Percentiles rank a stretch among this genome's conserved stretches.
These are phyloP conservation scores for Russula ochroleuca DNA, from an alignment of 768 basidiomycete genomes.

Conservation along the genomic window DNA sequence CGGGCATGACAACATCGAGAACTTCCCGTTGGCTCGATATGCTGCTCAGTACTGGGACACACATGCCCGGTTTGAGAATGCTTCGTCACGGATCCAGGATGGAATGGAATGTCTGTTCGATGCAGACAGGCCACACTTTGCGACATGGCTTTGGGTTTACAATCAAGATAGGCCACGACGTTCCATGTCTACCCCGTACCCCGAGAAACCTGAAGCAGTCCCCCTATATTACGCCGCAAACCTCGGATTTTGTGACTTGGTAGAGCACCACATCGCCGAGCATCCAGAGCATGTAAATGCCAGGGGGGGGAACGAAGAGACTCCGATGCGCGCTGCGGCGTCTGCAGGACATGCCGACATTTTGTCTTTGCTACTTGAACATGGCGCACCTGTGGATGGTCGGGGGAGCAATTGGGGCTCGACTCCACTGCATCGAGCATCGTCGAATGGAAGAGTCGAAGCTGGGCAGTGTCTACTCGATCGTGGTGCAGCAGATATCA, in stretches of 20 bases:
- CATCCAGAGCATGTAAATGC: neutral
- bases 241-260: neutral
- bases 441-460: neutral
- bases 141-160: neutral
- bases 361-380: neutral
- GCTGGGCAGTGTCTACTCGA: neutral
- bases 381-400: neutral
- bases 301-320: neutral
- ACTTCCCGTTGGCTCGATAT: neutral
- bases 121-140: neutral
- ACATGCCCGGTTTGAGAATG: neutral
- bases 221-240: neutral
- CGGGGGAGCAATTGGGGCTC: too few species aligned
- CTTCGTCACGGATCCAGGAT: neutral
- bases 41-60: neutral
- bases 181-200: too few species aligned
- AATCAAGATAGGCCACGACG: too few species aligned
- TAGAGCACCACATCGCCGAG: neutral
- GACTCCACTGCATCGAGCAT: neutral
- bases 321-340: neutral
- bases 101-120: conserved; percentile 1
- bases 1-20: neutral
- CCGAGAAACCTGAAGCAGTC: neutral
- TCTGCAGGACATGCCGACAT: neutral
- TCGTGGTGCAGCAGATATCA: neutral